Evolutionary conservation across 352 stramenopile genomes (phyloP).

Genomic region (Plasmopara halstedii): DNA sequence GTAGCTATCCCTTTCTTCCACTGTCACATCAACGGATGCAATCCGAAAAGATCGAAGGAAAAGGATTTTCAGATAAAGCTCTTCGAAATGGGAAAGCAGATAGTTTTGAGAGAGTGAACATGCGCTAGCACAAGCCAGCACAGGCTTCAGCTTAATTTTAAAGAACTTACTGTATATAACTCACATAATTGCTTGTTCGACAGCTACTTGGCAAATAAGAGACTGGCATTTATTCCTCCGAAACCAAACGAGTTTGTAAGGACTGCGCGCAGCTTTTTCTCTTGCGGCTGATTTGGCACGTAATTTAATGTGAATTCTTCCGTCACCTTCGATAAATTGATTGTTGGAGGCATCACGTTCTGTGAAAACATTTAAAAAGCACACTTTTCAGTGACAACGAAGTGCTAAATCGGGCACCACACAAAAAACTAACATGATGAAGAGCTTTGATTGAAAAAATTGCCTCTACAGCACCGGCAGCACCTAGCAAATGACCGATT

Average conservation of each 20-base stretch:
- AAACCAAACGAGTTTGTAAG: conserved; percentile 98
- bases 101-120: conserved; percentile 22
- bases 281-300: conserved; percentile 53
- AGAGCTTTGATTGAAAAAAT: conserved; percentile 92
- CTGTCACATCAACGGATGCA: conserved; percentile 15
- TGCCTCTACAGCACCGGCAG: conserved; percentile 94
- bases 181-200: neutral
- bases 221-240: conserved; percentile 92
- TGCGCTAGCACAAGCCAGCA: conserved; percentile 24
- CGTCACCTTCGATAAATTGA: conserved; percentile 85
- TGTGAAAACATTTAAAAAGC: conserved; percentile 9
- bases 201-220: conserved; percentile 68
- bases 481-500: conserved; percentile 93
- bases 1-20: conserved; percentile 24
- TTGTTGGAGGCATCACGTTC: conserved; percentile 89
- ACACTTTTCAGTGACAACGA: conserved; percentile 1
- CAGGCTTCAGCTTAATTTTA: conserved; percentile 7
- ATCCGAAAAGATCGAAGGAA: conserved; percentile 1
- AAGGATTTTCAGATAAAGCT: neutral
- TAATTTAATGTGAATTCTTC: conserved; percentile 85
- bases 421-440: conserved; percentile 47
- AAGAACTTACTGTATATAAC: neutral
- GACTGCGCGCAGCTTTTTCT: conserved; percentile 69
- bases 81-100: conserved; percentile 2
- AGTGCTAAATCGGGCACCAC: neutral